Conservation (phyloP, 371 early-diverging fungal genomes). For the Conidiobolus incongruus region DNA sequence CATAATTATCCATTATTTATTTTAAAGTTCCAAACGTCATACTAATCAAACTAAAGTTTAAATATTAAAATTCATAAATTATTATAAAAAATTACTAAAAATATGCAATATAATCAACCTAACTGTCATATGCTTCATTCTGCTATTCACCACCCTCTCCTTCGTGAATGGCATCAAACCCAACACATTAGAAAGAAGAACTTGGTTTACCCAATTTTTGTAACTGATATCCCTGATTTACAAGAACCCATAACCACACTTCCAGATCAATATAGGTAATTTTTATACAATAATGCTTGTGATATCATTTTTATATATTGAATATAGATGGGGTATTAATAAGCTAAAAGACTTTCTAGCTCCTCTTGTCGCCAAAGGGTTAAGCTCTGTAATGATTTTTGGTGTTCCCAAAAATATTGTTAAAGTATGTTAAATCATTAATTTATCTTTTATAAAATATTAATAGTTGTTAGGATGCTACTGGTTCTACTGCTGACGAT, state of each 20-base stretch:
- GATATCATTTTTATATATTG: neutral
- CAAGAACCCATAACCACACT: slow-evolving; percentile 54
- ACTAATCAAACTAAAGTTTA: no score
- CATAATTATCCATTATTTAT: no score
- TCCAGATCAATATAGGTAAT: slow-evolving; percentile 63
- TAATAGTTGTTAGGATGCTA: slow-evolving; percentile 31
- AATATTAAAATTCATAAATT: no score
- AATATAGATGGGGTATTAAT: slow-evolving; percentile 60
- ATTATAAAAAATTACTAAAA: no score
- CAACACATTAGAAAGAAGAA: slow-evolving; percentile 34
- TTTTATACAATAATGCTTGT: slow-evolving; percentile 2
- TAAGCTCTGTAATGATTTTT: slow-evolving; percentile 70
- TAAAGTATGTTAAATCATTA: slow-evolving; percentile 11
- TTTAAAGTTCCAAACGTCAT: no score
- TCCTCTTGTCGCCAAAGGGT: slow-evolving; percentile 73
- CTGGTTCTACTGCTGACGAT: slow-evolving; percentile 64
- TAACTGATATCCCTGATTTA: slow-evolving; percentile 49
- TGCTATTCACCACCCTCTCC: slow-evolving; percentile 57
- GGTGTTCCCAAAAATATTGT: slow-evolving; percentile 69
- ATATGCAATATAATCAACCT: no score
- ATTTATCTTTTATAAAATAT: neutral
- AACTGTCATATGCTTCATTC: slow-evolving; percentile 62
- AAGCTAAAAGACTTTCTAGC: slow-evolving; percentile 42
- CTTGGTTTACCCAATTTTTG: slow-evolving; percentile 86
- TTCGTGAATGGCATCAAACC: slow-evolving; percentile 63